Evolutionary conservation across 805 yeast species (phyloP).

Genomic region (Saccharomycopsis malanga): DNA sequence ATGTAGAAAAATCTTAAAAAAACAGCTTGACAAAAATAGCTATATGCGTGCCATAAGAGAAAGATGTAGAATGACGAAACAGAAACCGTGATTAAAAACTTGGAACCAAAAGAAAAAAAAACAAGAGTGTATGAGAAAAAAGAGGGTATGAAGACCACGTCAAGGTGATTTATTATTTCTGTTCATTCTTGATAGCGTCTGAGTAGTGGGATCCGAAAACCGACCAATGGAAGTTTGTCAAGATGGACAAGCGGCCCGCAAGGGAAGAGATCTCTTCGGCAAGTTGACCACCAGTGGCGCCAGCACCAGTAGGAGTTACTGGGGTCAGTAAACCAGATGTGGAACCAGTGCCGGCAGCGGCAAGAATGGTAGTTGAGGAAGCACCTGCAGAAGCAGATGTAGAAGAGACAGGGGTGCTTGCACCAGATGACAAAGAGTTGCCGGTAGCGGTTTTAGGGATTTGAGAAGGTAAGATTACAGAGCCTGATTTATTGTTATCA

Average conservation of each 20-base stretch:
- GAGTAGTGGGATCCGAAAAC: constrained; percentile 71
- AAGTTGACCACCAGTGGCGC: constrained; percentile 23
- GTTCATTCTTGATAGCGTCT: constrained; percentile 30
- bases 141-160: neutral
- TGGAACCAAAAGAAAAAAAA: neutral
- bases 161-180: too few relatives aligned
- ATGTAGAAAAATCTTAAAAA: too few relatives aligned
- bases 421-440: constrained; percentile 7
- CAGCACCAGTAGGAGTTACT: constrained; percentile 16
- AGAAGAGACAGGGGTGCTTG: constrained; percentile 4
- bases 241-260: constrained; percentile 53
- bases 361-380: neutral
- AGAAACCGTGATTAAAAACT: too few relatives aligned
- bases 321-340: constrained; percentile 17
- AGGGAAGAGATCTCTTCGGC: constrained; percentile 51
- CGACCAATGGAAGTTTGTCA: constrained; percentile 73
- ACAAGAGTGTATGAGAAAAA: neutral
- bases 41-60: too few relatives aligned
- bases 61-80: too few relatives aligned
- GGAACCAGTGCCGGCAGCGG: constrained; percentile 11
- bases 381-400: constrained; percentile 2
- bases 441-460: constrained; percentile 15
- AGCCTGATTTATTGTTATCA: constrained; percentile 22
- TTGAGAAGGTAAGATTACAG: constrained; percentile 24
- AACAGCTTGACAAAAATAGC: too few relatives aligned